Conservation (phyloP, 306 rosid species). For the Mimosa bimucronata region DNA sequence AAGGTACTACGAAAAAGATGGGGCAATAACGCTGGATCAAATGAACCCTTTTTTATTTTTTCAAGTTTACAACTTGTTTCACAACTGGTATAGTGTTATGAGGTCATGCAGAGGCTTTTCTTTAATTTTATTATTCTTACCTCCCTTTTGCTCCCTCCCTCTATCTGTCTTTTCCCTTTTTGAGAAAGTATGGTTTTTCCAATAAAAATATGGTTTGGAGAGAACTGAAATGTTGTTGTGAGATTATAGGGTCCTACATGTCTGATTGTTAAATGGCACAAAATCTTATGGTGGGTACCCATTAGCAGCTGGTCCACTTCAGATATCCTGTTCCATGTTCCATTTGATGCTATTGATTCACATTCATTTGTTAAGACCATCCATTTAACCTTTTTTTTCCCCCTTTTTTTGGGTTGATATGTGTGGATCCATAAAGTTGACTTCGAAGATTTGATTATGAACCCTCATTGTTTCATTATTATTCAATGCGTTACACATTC, state of each 20-base stretch:
- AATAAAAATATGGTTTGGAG: background rate
- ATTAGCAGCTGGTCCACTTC: slow-evolving; percentile 47
- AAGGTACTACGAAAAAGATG: slow-evolving; percentile 31
- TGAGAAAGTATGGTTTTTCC: slow-evolving; percentile 15
- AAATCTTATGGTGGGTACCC: slow-evolving; percentile 58
- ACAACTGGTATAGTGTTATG: background rate
- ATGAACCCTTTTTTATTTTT: slow-evolving; percentile 36
- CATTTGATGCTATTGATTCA: slow-evolving; percentile 23
- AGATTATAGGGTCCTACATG: slow-evolving; percentile 45
- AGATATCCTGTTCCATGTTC: slow-evolving; percentile 36
- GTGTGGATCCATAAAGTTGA: slow-evolving; percentile 21
- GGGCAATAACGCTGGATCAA: slow-evolving; percentile 46
- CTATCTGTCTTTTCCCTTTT: background rate
- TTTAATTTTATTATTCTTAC: slow-evolving; percentile 8
- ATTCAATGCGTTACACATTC: background rate
- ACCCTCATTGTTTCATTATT: background rate
- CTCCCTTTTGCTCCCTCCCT: background rate
- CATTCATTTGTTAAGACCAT: background rate
- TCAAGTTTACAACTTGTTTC: slow-evolving; percentile 27
- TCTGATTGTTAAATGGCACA: slow-evolving; percentile 48
- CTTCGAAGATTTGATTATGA: slow-evolving; percentile 29
- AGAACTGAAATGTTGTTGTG: slow-evolving; percentile 37
- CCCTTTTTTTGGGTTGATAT: background rate
- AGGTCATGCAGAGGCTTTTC: slow-evolving; percentile 36
- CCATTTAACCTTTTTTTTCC: background rate